phyloP scores from a whole-genome alignment of 805 yeast genomes.

The Barnettozyma pratensis region DNA sequence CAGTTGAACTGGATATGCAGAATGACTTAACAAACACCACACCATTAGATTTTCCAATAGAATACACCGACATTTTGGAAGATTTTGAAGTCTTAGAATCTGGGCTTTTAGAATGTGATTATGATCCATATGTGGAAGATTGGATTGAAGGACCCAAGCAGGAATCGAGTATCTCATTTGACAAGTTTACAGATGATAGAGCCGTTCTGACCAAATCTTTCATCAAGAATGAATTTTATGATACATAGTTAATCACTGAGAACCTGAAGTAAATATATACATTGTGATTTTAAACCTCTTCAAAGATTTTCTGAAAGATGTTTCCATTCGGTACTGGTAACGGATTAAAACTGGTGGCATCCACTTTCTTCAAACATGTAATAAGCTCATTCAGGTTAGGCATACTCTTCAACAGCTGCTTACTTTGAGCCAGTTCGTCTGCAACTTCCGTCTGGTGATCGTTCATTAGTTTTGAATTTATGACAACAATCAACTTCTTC shows the following conservation, averaged over 20 bases:
- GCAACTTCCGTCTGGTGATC: slow-evolving; percentile 85
- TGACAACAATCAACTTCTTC: slow-evolving; percentile 62
- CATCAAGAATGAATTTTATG: neutral
- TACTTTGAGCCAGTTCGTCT: slow-evolving; percentile 36
- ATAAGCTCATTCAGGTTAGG: slow-evolving; percentile 14
- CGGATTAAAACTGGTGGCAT: slow-evolving; percentile 7
- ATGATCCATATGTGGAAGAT: slow-evolving; percentile 13
- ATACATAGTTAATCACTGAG: neutral
- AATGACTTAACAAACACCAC: neutral
- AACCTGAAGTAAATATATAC: neutral
- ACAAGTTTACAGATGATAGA: slow-evolving; percentile 17
- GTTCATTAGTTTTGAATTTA: slow-evolving; percentile 71
- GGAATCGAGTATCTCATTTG: slow-evolving; percentile 3
- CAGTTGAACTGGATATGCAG: slow-evolving; percentile 5
- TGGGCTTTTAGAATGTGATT: slow-evolving; percentile 16
- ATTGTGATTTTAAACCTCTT: slow-evolving; percentile 2
- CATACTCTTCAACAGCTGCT: slow-evolving; percentile 25
- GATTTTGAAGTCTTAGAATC: slow-evolving; percentile 1
- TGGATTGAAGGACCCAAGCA: slow-evolving; percentile 7
- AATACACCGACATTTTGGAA: neutral
- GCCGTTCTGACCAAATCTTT: slow-evolving; percentile 13
- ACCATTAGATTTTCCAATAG: neutral
- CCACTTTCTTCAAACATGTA: slow-evolving; percentile 11
- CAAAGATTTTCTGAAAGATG: slow-evolving; percentile 7
- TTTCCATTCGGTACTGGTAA: slow-evolving; percentile 23